Base-by-base conservation (phyloP, 371 early-diverging fungal genomes). In the Conidiobolus incongruus region DNA sequence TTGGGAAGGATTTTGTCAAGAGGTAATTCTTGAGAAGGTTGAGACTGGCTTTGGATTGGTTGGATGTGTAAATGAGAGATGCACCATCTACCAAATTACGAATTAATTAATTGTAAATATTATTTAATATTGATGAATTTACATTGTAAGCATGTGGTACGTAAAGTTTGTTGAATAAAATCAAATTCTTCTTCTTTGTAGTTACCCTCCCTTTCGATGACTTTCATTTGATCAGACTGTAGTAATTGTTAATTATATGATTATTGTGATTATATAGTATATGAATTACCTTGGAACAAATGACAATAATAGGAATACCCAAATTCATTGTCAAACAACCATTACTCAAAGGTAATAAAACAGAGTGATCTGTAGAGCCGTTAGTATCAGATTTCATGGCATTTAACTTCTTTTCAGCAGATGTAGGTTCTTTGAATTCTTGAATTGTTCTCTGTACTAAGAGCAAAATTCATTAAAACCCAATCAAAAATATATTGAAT, bases 101-200 rank as follows among this genome's bases (percentile, higher is more conserved):
- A 20, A 35, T 22, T 28, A 28, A 16, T n/a, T 16, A 23, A 12
- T 7, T 15, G 20, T 13, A 10, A 15, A 22, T 28, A 40, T 45
- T 13, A 16, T 26, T 34, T 7, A 38, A 11, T 10, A n/a, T 4
- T 10, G 10, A 26, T 20, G 17, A 37, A 24, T 68, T 68, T 68
- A 89, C 88, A 88, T 66, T 81, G 77, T 56, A 92, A 71, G 53
- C 87, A 84, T 15, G 89, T 59, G 22, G 88, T 78, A 38, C 95
- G 77, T 36, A 94, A 61, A 19, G 73, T 70, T 53, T 91, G 92
- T 57, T 92, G 92, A 51, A 94, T 85, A 59, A 75, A 90, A 56
- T 92, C 95, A 56, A 94, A 90, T 35, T 77, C 75, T 40, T 86
- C 88, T 44, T 94, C 92, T 54, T 74, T 77, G 59, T 74, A 90